phyloP scores from a whole-genome alignment of 257 asterid species.

The Solanum phureja region DNA sequence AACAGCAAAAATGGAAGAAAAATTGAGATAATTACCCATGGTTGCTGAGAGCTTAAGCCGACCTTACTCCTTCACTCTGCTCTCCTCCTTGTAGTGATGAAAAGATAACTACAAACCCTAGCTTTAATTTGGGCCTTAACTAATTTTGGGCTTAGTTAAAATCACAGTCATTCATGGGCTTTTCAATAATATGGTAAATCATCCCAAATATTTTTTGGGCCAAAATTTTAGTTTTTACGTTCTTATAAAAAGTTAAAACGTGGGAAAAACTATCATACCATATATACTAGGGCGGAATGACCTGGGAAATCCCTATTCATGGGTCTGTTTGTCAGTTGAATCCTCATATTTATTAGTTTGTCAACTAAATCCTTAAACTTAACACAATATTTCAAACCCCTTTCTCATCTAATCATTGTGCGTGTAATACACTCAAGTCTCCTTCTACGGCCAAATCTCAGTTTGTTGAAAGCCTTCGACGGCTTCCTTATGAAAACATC shows the following conservation, averaged over 20 bases:
- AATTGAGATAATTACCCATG: background rate
- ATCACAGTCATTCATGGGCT: background rate
- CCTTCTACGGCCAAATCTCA: too few species aligned
- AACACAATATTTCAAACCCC: too few species aligned
- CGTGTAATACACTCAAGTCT: background rate
- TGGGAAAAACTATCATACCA: too few species aligned
- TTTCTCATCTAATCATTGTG: too few species aligned
- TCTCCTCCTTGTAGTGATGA: background rate
- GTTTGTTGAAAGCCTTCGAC: too few species aligned
- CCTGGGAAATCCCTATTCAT: accelerated
- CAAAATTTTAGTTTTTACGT: too few species aligned
- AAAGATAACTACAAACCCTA: background rate
- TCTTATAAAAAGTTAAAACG: too few species aligned
- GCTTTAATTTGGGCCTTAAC: background rate
- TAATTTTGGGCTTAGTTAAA: background rate
- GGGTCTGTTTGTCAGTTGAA: background rate
- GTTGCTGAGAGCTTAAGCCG: background rate
- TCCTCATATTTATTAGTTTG: too few species aligned
- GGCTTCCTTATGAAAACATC: too few species aligned
- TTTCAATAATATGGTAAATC: background rate
- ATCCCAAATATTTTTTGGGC: background rate
- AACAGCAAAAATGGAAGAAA: background rate
- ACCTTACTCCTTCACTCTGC: background rate
- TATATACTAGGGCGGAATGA: too few species aligned
- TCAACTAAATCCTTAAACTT: background rate